Evolutionary conservation across 768 basidiomycete species (phyloP), one percentile per base, ranked within the genome.

Genomic region (Boletellus emodensis): DNA sequence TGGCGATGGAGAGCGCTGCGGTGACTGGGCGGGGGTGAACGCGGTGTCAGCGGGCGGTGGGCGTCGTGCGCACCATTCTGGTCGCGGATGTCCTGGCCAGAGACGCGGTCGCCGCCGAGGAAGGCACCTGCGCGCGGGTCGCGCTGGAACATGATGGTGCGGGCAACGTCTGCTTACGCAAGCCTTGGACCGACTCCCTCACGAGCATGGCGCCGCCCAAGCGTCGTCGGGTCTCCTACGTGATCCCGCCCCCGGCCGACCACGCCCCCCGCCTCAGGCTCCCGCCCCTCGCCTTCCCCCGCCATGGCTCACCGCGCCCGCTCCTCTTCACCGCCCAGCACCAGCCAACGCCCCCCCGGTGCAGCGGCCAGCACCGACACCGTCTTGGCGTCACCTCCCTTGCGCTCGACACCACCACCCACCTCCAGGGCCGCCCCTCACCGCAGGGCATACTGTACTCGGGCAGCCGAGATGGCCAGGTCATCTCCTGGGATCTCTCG

Each of bases 1-100:
- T 99, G 52, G 96, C 93, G 63, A 99, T 96, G 6, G 95, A 86
- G 64, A 90, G 86, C 40, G 94, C 95, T 40, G 95, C 96, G 62
- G 92, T 81, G 61, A 98, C 95, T 96, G 69, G 45, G 37, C 15
- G 36, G 15, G 18, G 49, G 40, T 33, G 37, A 57, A 22, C 22
- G 20, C 22, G 36, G 22, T 20, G 30, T 30, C 22, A 18, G 37
- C 52, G 30, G 26, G 39, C 24, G 46, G 54, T 28, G 38, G 13
- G 4, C 8, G 38, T n/a, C 10, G 14, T 14, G 41, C 66, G 56
- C 59, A 92, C 94, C 93, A 86, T 96, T 95, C 72, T 94, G 92
- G 73, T 96, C 93, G 55, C 94, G 82, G 50, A 98, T 90, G 66
- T 96, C 95, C 67, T 94, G 94, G 4, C 95, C 94, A 57, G 90